A percentile compares a stretch with the other conserved stretches of the same genome.
Conservation (phyloP, 2,329 filamentous ascomycete species). For the Cytospora piceae region DNA sequence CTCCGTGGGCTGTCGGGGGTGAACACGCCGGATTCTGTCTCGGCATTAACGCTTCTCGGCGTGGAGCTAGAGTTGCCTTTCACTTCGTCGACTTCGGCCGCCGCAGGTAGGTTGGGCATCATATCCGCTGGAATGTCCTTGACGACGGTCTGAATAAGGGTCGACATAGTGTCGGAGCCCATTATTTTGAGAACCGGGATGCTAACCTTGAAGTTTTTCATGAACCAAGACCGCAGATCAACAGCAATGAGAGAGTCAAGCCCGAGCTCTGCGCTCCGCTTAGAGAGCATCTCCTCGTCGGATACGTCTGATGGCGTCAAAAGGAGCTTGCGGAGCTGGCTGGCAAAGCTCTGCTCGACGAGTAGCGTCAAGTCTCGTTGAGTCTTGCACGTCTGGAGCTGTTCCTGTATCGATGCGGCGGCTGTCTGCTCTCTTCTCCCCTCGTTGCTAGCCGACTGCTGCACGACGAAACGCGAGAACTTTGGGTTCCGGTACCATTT, state of each 20-base stretch:
- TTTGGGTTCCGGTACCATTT: constrained; percentile 1
- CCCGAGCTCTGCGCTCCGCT: constrained; percentile 23
- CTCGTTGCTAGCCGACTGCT: no score
- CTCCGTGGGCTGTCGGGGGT: no score
- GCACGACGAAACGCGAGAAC: constrained; percentile 7
- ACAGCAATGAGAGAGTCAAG: constrained; percentile 34
- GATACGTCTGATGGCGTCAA: neutral
- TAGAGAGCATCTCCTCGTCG: constrained; percentile 13
- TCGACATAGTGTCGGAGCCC: constrained; percentile 13
- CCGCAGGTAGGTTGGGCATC: neutral
- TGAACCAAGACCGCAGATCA: constrained; percentile 49
- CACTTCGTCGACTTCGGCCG: no score
- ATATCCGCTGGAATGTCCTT: neutral
- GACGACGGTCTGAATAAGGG: neutral
- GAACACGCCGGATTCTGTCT: no score
- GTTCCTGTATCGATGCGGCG: neutral
- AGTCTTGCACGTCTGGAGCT: neutral
- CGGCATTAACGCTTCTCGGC: no score
- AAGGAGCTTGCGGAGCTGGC: neutral
- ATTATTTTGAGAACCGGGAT: constrained; percentile 50
- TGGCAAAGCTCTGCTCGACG: no score
- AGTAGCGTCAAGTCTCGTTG: neutral
- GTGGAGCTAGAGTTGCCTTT: no score
- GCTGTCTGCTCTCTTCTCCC: neutral
- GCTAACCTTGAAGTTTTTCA: constrained; percentile 45